Conservation (phyloP, 2,329 filamentous ascomycete genomes). For the Talaromyces amestolkiae region DNA sequence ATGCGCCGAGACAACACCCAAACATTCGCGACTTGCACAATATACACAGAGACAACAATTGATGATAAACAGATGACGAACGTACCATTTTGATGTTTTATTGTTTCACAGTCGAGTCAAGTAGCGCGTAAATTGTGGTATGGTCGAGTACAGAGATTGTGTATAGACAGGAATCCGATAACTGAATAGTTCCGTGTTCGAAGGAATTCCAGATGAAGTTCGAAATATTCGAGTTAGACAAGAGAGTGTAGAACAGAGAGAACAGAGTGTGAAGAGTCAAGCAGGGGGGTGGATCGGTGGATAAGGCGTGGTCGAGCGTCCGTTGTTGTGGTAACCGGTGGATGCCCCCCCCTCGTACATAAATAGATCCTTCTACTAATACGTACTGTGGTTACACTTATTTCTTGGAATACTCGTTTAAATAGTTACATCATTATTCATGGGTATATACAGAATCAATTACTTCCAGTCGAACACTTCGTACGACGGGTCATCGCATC, state of each 20-base stretch:
- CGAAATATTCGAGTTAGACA: background rate
- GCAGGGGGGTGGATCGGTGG: constrained; percentile 18
- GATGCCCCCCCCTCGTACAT: background rate
- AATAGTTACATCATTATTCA: background rate
- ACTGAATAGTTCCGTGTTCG: background rate
- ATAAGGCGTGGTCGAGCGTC: constrained; percentile 6
- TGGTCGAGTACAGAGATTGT: background rate
- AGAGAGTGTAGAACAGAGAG: background rate
- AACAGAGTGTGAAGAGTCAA: background rate
- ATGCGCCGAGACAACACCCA: constrained; percentile 13
- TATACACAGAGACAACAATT: background rate
- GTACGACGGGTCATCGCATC: background rate
- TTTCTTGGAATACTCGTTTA: background rate
- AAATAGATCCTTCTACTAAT: background rate
- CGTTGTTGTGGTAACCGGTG: constrained; percentile 20
- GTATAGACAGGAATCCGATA: background rate
- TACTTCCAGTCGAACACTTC: background rate
- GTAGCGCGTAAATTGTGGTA: background rate
- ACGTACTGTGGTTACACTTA: too few relatives aligned
- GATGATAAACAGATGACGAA: background rate
- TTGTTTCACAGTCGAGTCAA: background rate
- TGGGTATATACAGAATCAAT: background rate
- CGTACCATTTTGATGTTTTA: background rate
- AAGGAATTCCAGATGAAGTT: background rate
- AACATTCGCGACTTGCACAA: background rate